Base-by-base conservation (phyloP, 2,329 filamentous ascomycete species). In the Apiospora saccharicola region DNA sequence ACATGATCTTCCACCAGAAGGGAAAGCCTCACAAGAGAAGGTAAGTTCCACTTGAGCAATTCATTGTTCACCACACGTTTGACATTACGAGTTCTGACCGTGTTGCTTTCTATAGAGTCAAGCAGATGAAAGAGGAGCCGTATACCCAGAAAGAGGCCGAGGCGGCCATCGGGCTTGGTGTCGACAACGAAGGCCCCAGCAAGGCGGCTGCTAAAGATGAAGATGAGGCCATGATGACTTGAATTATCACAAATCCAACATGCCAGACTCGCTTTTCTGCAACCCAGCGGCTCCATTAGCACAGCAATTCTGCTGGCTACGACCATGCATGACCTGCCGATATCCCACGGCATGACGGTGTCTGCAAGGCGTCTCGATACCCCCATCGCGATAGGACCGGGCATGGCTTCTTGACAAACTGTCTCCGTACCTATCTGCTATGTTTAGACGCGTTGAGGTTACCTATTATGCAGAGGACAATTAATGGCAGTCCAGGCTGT, bases 21-120 rank as follows among this genome's bases (percentile, higher is more conserved):
- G 94, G 94, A 77, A 99, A 98, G 85, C 94, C 94, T 75, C 96
- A 99, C 84, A 98, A 95, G 89, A 90, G 95, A 86, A 93, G 93
- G 94, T 94, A 80, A 75, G 82, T 51, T 43, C 68, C 37, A 57
- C 51, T 68, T 67, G 46, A 41, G 12, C 41, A 37, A 44, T 44
- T 46, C 22, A 24, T 16, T 30, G 47, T 51, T 43, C 26, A 71
- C 71, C 53, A 37, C 30, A 8, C 37, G 51, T 70, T 73, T 76
- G 57, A 77, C 74, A 77, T 72, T 71, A 72, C 70, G 46, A 74
- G 75, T 76, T 75, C 67, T 68, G 22, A 68, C 22, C 34, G n/a
- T 64, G 57, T n/a, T 24, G 19, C n/a, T 44, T 14, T 53, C 68
- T 73, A 34, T 75, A 97, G 96, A 81, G 84, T 97, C 71, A 94